A percentile compares a stretch with the other conserved stretches of the same genome.
phyloP scores from a whole-genome alignment of 441 rosid genomes.

The Pelargonium fulgidum region DNA sequence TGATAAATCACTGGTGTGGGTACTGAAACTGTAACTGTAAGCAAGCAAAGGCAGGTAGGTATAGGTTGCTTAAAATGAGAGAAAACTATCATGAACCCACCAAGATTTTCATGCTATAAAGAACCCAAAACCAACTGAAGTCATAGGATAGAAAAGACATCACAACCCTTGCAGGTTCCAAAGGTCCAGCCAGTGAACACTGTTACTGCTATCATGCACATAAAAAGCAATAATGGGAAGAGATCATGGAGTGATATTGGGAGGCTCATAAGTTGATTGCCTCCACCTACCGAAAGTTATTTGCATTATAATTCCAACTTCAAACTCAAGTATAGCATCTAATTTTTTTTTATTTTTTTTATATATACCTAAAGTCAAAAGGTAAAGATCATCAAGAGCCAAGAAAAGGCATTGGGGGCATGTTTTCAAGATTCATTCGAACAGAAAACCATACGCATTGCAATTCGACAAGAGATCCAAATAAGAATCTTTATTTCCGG shows the following conservation, averaged over 20 bases:
- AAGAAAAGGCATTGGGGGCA: background rate
- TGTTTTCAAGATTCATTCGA: constrained; percentile 3
- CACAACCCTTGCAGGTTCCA: background rate
- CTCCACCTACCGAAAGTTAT: background rate
- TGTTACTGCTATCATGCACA: constrained; percentile 2
- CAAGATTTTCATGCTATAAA: too few relatives aligned
- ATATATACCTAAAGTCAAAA: background rate
- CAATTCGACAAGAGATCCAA: background rate
- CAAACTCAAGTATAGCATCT: constrained; percentile 9
- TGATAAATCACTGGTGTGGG: too few relatives aligned
- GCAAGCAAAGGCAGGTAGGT: too few relatives aligned
- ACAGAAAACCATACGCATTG: background rate
- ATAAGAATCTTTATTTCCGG: constrained; percentile 1
- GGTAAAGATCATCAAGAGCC: background rate
- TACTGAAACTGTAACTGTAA: too few relatives aligned
- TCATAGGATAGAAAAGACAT: background rate
- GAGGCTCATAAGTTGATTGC: background rate
- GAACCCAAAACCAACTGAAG: background rate
- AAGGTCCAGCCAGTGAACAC: background rate
- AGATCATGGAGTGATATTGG: background rate
- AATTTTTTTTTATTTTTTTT: background rate
- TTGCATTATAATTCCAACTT: constrained; percentile 4
- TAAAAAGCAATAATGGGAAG: background rate
- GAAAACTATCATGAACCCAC: too few relatives aligned
- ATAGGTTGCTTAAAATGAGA: too few relatives aligned